Percentiles rank a stretch among this genome's conserved stretches.
phyloP scores from a whole-genome alignment of 805 yeast genomes.

The Metschnikowia cubensis region DNA sequence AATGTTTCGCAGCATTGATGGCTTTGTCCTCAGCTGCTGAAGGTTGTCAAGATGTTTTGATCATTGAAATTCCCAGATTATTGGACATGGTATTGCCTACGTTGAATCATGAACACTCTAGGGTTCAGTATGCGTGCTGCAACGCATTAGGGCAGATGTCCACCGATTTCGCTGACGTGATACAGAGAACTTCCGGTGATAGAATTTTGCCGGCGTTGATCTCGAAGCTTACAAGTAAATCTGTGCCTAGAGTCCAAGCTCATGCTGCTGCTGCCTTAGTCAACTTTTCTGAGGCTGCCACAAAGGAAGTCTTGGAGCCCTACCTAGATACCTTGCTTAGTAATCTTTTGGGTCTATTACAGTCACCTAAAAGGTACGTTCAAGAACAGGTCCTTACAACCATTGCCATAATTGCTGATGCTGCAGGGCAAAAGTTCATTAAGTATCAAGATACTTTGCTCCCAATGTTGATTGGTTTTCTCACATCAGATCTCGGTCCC shows the following conservation, averaged over 20 bases:
- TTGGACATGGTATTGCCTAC: constrained; percentile 82
- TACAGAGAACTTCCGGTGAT: constrained; percentile 77
- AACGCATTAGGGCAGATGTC: constrained; percentile 96
- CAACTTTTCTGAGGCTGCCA: constrained; percentile 88
- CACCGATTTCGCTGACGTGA: constrained; percentile 88
- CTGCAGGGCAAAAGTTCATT: constrained; percentile 81
- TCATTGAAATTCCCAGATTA: constrained; percentile 74
- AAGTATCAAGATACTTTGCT: constrained; percentile 93
- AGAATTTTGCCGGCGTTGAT: constrained; percentile 84
- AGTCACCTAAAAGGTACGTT: constrained; percentile 85
- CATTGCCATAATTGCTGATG: constrained; percentile 95
- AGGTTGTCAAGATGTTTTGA: constrained; percentile 89
- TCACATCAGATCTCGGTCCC: constrained; percentile 72
- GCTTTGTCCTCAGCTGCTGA: constrained; percentile 96
- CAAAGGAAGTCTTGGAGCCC: constrained; percentile 86
- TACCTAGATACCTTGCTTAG: constrained; percentile 77
- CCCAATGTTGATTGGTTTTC: constrained; percentile 79
- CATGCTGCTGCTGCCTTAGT: constrained; percentile 99
- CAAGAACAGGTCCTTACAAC: constrained; percentile 97
- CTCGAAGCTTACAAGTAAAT: constrained; percentile 65
- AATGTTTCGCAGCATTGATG: constrained; percentile 95
- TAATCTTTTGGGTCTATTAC: constrained; percentile 69
- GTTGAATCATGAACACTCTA: constrained; percentile 80
- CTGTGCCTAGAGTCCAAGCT: constrained; percentile 90
- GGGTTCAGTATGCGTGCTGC: constrained; percentile 97